Conservation (phyloP, 1,284 basidiomycete genomes). For the Cutaneotrichosporon sp. region DNA sequence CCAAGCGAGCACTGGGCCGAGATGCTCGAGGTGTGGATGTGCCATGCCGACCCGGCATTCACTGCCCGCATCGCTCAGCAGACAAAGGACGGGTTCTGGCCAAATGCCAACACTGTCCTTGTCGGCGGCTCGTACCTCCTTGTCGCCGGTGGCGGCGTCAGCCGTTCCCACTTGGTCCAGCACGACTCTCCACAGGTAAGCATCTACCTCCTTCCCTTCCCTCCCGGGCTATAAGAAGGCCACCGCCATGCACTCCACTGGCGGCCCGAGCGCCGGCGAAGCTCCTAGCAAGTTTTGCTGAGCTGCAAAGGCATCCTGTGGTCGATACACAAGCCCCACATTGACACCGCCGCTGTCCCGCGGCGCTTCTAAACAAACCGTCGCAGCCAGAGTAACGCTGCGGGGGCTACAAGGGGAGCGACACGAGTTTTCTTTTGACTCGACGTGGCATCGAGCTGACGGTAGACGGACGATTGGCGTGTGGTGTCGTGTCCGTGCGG, state of each 20-base stretch:
- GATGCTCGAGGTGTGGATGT: constrained; percentile 97
- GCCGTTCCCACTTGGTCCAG: constrained; percentile 55
- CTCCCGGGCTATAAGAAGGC: constrained; percentile 65
- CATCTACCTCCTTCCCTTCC: constrained; percentile 16
- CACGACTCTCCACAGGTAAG: constrained; percentile 57
- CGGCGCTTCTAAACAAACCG: constrained; percentile 61
- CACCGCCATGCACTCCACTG: constrained; percentile 62
- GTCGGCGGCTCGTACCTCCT: constrained; percentile 81
- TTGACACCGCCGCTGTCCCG: constrained; percentile 42
- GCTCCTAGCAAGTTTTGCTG: constrained; percentile 38
- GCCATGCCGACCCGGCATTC: constrained; percentile 80
- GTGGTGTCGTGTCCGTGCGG: constrained; percentile 70
- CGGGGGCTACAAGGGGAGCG: constrained; percentile 77
- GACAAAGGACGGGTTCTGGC: constrained; percentile 72
- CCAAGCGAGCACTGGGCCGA: constrained; percentile 97
- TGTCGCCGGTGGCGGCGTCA: constrained; percentile 60
- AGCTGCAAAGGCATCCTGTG: constrained; percentile 47
- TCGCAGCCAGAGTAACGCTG: constrained; percentile 54
- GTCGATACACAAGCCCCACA: constrained; percentile 90
- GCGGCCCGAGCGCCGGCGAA: constrained; percentile 50
- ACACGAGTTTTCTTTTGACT: constrained; percentile 54
- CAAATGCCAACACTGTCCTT: constrained; percentile 61
- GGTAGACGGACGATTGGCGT: constrained; percentile 57
- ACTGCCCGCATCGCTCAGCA: constrained; percentile 63
- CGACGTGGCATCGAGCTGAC: constrained; percentile 21